phyloP scores from a whole-genome alignment of 495 filamentous ascomycete species.

The Penicillium malachiteum region DNA sequence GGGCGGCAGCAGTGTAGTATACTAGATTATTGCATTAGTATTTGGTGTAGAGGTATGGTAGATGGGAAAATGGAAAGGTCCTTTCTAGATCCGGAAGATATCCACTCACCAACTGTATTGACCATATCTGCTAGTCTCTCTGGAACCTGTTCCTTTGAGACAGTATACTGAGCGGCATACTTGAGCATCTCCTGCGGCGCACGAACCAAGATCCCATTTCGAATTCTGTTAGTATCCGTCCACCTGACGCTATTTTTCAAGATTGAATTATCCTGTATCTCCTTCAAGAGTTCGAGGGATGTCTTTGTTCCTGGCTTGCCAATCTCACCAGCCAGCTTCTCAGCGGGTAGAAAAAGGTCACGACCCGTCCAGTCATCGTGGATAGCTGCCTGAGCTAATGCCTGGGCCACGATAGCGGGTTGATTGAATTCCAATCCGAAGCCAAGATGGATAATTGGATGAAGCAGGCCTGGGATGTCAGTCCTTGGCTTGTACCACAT shows the following conservation, averaged over 20 bases:
- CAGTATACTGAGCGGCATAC: slow-evolving; percentile 57
- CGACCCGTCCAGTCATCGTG: slow-evolving; percentile 51
- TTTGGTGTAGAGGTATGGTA: neutral
- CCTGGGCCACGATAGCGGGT: slow-evolving; percentile 79
- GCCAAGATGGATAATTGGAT: slow-evolving; percentile 82
- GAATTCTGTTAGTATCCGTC: slow-evolving; percentile 60
- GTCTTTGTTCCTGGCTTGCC: slow-evolving; percentile 40
- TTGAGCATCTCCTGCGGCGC: slow-evolving; percentile 62
- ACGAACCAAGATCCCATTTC: slow-evolving; percentile 62
- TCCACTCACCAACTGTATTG: slow-evolving; percentile 52
- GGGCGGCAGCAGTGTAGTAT: slow-evolving; percentile 62
- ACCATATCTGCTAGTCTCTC: slow-evolving; percentile 75
- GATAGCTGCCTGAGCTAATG: slow-evolving; percentile 69
- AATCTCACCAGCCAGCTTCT: slow-evolving; percentile 45
- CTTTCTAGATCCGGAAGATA: too few relatives aligned
- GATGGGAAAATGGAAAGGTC: neutral
- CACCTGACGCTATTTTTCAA: slow-evolving; percentile 48
- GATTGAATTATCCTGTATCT: slow-evolving; percentile 54
- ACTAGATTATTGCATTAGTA: slow-evolving; percentile 22
- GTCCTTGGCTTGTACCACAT: neutral
- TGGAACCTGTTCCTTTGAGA: slow-evolving; percentile 62
- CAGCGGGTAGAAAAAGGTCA: slow-evolving; percentile 51
- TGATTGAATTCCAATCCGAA: slow-evolving; percentile 80
- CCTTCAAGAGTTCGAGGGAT: slow-evolving; percentile 58
- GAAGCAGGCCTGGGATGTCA: slow-evolving; percentile 58